Conservation (phyloP, 495 filamentous ascomycete genomes). For the Glonium stellatum region DNA sequence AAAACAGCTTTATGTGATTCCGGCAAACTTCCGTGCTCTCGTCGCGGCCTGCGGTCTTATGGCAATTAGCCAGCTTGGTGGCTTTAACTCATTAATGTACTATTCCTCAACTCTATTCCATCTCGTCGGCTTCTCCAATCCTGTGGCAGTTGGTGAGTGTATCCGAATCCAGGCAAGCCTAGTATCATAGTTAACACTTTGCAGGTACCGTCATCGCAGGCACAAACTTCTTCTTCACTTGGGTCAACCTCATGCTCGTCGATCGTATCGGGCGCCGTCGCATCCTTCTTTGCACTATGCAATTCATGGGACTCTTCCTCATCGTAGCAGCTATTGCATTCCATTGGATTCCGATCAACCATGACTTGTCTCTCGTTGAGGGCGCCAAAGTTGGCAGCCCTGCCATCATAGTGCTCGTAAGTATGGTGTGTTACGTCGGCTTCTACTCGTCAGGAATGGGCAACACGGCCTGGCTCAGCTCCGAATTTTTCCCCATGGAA, state of each 20-base stretch:
- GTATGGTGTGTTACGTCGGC: constrained; percentile 44
- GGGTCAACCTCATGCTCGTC: constrained; percentile 45
- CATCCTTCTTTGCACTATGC: constrained; percentile 42
- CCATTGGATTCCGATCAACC: constrained; percentile 45
- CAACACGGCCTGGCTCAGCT: constrained; percentile 46
- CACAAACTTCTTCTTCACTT: constrained; percentile 49
- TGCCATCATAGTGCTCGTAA: constrained; percentile 39
- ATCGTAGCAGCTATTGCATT: constrained; percentile 44
- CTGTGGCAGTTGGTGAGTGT: constrained; percentile 39
- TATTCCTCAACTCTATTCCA: constrained; percentile 48
- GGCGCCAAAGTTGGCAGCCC: constrained; percentile 34
- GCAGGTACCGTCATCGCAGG: constrained; percentile 41
- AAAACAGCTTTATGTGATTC: constrained; percentile 42
- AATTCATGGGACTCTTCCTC: constrained; percentile 41
- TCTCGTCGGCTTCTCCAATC: constrained; percentile 46
- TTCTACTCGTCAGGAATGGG: constrained; percentile 44
- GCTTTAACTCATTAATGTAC: constrained; percentile 47
- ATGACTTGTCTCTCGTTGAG: constrained; percentile 27
- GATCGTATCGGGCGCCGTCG: constrained; percentile 44
- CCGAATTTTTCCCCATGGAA: constrained; percentile 49
- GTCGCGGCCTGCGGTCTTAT: constrained; percentile 46
- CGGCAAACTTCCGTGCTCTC: constrained; percentile 43
- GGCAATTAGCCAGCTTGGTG: constrained; percentile 44
- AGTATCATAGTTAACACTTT: no score
- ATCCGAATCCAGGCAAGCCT: no score